Conservation (phyloP, 257 asterid species). For the Solanum arcanum region DNA sequence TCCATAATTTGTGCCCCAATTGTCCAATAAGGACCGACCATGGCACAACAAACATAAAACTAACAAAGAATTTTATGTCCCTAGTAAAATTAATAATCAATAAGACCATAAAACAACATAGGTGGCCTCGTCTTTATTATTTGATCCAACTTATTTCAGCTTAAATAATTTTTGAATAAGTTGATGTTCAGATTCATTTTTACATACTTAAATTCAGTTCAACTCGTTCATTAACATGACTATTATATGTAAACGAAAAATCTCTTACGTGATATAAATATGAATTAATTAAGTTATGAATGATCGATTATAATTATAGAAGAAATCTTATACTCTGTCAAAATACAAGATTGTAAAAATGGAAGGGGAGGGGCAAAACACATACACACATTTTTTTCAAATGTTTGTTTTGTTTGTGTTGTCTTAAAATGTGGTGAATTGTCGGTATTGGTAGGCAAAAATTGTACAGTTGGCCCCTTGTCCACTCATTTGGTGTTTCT, state of each 20-base stretch:
- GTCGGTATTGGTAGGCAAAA: conserved; percentile 30
- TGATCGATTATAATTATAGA: neutral
- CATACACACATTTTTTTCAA: neutral
- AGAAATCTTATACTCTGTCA: neutral
- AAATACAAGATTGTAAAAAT: neutral
- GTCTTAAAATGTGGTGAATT: conserved; percentile 7
- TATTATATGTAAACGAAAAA: neutral
- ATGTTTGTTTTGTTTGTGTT: neutral
- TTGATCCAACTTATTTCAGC: neutral
- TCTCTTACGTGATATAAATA: neutral
- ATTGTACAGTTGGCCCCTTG: conserved; percentile 11
- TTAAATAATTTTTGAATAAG: neutral
- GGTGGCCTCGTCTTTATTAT: neutral
- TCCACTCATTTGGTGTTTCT: neutral
- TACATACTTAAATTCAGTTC: neutral
- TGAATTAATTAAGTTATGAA: neutral
- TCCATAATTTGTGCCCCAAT: neutral
- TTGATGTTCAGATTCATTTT: neutral
- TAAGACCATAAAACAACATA: neutral
- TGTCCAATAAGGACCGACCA: neutral
- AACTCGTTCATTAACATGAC: neutral
- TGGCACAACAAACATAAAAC: neutral
- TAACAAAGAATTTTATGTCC: neutral
- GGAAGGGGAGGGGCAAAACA: neutral
- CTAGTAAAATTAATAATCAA: neutral